Conservation (phyloP, 805 yeast genomes). For the Kazachstania bromeliacearum region DNA sequence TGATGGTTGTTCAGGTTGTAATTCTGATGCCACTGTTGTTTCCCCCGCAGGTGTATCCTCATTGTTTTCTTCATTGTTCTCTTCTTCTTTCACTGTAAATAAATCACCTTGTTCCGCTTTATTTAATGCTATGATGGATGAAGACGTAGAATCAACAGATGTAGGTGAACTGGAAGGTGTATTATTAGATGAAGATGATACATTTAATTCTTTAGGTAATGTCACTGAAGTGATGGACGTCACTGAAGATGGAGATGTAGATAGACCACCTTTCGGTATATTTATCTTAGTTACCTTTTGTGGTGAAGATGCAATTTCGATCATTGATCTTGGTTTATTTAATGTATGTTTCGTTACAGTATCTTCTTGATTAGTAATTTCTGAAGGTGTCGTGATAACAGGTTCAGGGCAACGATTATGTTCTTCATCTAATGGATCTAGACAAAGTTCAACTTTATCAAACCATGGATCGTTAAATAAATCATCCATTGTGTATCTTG, state of each 20-base stretch:
- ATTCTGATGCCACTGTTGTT: neutral
- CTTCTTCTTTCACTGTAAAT: constrained; percentile 6
- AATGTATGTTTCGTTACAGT: neutral
- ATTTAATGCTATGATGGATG: neutral
- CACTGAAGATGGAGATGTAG: neutral
- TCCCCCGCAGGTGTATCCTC: neutral
- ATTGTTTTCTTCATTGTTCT: neutral
- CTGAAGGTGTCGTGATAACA: neutral
- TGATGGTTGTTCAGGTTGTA: neutral
- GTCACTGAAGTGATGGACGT: neutral
- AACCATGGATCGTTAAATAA: constrained; percentile 62
- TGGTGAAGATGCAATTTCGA: constrained; percentile 19
- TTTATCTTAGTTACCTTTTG: neutral
- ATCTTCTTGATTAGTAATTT: neutral
- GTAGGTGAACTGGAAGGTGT: neutral
- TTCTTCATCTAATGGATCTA: constrained; percentile 9
- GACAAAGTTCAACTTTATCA: constrained; percentile 46
- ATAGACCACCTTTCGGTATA: neutral
- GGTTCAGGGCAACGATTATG: constrained; percentile 5
- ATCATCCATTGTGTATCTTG: constrained; percentile 45
- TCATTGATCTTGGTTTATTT: constrained; percentile 17
- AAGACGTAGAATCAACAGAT: neutral
- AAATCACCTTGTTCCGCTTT: constrained; percentile 2
- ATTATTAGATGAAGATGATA: neutral
- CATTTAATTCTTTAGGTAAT: neutral